These are phyloP conservation scores for Gracilaria domingensis DNA, from an alignment of 23 red algal genomes.

Conservation along the genomic window DNA sequence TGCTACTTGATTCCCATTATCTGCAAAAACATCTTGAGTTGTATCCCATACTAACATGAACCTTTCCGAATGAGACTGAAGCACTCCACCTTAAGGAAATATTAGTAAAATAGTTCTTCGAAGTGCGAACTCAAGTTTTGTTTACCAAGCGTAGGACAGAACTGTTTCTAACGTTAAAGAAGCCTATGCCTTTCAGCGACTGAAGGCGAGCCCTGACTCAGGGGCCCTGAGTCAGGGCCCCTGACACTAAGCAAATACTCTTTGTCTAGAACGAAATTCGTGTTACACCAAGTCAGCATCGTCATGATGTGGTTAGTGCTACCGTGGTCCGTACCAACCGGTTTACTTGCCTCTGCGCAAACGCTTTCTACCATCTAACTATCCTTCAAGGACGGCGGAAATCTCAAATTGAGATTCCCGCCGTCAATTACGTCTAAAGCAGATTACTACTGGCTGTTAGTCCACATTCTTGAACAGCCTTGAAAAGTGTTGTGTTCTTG, in stretches of 20 bases:
- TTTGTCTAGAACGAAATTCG: background rate
- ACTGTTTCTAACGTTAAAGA: background rate
- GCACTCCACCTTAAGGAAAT: background rate
- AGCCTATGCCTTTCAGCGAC: background rate
- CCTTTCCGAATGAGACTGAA: background rate
- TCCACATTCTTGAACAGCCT: slow-evolving; percentile 23
- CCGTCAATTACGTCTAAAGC: slow-evolving; percentile 29
- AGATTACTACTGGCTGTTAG: background rate
- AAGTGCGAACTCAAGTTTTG: background rate
- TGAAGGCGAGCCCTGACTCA: background rate
- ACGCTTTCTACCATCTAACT: slow-evolving; percentile 31
- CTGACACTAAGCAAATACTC: background rate
- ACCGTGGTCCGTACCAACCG: slow-evolving; percentile 43
- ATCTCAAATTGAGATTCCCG: slow-evolving; percentile 19
- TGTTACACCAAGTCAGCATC: background rate
- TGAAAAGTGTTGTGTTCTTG: slow-evolving; percentile 46
- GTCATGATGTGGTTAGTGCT: slow-evolving; percentile 27
- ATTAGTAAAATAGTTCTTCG: slow-evolving; percentile 1
- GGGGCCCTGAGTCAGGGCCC: too few relatives aligned
- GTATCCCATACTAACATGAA: background rate
- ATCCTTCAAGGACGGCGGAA: too few relatives aligned
- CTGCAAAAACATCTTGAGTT: background rate
- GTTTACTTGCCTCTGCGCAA: slow-evolving; percentile 32
- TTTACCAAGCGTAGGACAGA: background rate
- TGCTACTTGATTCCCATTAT: background rate